Evolutionary conservation across 2,329 filamentous ascomycete species (phyloP).

Genomic region (Cyphellophora attinorum): DNA sequence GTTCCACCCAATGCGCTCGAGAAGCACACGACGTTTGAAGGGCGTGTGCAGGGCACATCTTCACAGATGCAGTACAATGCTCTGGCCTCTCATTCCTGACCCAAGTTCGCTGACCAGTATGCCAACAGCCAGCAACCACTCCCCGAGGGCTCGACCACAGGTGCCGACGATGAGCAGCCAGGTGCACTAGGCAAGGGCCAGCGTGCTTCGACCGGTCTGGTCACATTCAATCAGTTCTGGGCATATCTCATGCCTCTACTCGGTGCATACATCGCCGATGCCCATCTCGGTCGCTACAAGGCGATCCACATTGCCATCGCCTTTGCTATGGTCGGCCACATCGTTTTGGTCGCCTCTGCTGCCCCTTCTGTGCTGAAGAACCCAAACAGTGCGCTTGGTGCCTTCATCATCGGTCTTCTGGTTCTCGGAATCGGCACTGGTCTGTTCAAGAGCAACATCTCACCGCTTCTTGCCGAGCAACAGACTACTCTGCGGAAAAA

Average conservation of each 20-base stretch:
- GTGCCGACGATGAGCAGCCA: slow-evolving; percentile 42
- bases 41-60: no score
- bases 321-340: slow-evolving; percentile 56
- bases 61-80: no score
- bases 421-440: slow-evolving; percentile 68
- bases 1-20: slow-evolving; percentile 28
- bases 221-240: slow-evolving; percentile 53
- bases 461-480: slow-evolving; percentile 62
- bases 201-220: slow-evolving; percentile 42
- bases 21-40: not conserved
- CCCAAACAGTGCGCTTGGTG: slow-evolving; percentile 49
- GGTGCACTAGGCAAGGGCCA: slow-evolving; percentile 52
- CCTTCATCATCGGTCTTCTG: slow-evolving; percentile 54
- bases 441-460: slow-evolving; percentile 74
- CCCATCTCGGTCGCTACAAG: slow-evolving; percentile 58
- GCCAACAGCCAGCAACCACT: slow-evolving; percentile 49
- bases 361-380: slow-evolving; percentile 53
- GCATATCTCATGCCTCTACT: slow-evolving; percentile 51
- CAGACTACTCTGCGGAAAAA: slow-evolving; percentile 49
- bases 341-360: slow-evolving; percentile 56
- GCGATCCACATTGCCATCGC: slow-evolving; percentile 59
- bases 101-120: slow-evolving; percentile 48
- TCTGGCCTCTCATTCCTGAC: no score
- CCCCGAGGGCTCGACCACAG: slow-evolving; percentile 45
- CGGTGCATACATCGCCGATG: slow-evolving; percentile 55